Evolutionary conservation across 495 filamentous ascomycete species (phyloP).

Genomic region (Hypomontagnella monticulosa): DNA sequence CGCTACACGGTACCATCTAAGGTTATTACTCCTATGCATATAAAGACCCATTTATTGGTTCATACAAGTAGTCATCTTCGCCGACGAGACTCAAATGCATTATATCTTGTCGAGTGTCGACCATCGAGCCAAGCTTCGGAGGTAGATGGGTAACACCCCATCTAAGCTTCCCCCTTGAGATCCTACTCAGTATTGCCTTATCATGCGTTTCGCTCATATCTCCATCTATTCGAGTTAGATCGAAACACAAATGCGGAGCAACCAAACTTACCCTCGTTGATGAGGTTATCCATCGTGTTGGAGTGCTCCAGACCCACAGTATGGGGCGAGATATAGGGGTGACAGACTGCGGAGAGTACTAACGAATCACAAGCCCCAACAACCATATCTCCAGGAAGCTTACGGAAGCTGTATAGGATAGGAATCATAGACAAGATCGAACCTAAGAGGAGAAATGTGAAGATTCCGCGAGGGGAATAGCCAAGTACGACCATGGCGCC

Average conservation of each 20-base stretch:
- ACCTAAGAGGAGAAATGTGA: not conserved
- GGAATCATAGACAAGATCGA: not conserved
- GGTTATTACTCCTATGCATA: not conserved
- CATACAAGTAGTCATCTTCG: not conserved
- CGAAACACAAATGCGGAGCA: too few species aligned
- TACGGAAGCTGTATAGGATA: slow-evolving; percentile 2
- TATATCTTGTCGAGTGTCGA: not conserved
- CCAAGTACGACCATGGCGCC: not conserved
- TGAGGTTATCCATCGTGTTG: too few species aligned
- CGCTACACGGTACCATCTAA: too few species aligned
- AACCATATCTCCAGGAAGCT: slow-evolving; percentile 3
- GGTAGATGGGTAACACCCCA: slow-evolving; percentile 1
- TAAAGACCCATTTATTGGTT: not conserved
- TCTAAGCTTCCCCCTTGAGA: slow-evolving; percentile 5
- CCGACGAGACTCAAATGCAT: slow-evolving; percentile 5
- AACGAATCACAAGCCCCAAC: slow-evolving; percentile 6
- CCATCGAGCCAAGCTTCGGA: not conserved
- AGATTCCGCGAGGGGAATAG: slow-evolving; percentile 4
- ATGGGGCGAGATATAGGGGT: not conserved
- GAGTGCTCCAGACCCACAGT: too few species aligned
- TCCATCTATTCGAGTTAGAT: not conserved
- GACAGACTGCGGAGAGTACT: slow-evolving; percentile 12
- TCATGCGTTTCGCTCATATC: not conserved
- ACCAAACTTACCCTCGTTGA: too few species aligned
- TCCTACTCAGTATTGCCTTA: not conserved